A percentile compares a stretch with the other conserved stretches of the same genome.
These are phyloP conservation scores for Vigna nakashimae DNA, from an alignment of 306 rosid species.

Conservation along the genomic window DNA sequence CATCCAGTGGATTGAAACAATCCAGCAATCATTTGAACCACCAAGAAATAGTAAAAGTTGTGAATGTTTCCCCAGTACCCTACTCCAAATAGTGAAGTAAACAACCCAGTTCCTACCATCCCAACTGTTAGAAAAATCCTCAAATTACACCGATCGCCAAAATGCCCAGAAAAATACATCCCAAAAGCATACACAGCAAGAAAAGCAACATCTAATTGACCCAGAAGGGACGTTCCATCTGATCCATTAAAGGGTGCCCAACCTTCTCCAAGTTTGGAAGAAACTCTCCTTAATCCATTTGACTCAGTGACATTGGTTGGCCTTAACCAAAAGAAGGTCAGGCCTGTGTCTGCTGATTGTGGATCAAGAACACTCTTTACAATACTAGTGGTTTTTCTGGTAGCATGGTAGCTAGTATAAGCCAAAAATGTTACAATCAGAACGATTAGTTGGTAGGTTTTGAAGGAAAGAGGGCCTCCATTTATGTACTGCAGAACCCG, in stretches of 20 bases:
- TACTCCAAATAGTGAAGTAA: conserved; percentile 82
- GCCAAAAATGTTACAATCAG: conserved; percentile 84
- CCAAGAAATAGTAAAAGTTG: conserved; percentile 70
- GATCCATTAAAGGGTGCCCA: conserved; percentile 90
- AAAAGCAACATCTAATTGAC: conserved; percentile 92
- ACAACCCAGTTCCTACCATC: conserved; percentile 92
- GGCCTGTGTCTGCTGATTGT: conserved; percentile 53
- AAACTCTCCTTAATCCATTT: conserved; percentile 43
- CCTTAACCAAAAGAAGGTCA: conserved; percentile 50
- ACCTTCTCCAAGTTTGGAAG: conserved; percentile 63
- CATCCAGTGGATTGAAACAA: conserved; percentile 97
- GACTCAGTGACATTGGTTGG: conserved; percentile 32
- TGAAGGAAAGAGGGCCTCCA: conserved; percentile 75
- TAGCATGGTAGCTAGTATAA: conserved; percentile 90
- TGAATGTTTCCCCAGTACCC: conserved; percentile 92
- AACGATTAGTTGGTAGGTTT: conserved; percentile 84
- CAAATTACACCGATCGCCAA: conserved; percentile 81
- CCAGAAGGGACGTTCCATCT: conserved; percentile 87
- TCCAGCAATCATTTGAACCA: conserved; percentile 85
- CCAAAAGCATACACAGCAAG: conserved; percentile 87
- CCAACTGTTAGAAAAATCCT: conserved; percentile 86
- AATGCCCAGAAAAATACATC: conserved; percentile 96
- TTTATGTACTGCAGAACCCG: conserved; percentile 60
- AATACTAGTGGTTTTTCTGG: conserved; percentile 91
- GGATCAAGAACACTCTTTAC: conserved; percentile 97